Conservation (phyloP, 1,139 yeast species). For the Lodderomyces theae region DNA sequence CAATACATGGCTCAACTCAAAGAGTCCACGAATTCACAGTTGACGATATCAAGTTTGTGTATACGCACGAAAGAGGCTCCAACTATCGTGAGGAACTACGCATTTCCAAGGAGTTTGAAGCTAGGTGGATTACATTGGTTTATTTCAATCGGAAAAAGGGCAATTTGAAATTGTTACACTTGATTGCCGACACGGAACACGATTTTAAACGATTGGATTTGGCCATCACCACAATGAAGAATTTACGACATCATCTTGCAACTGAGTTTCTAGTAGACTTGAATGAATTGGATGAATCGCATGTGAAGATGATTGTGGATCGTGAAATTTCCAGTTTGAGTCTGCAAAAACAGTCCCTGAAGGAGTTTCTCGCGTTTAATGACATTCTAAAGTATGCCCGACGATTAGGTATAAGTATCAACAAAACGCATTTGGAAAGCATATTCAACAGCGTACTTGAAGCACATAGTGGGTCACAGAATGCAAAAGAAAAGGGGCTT, state of each 20-base stretch:
- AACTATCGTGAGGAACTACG: constrained; percentile 84
- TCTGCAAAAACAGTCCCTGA: constrained; percentile 12
- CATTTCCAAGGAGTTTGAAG: constrained; percentile 61
- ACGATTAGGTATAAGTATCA: constrained; percentile 63
- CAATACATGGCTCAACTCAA: constrained; percentile 11
- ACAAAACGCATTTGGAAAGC: constrained; percentile 25
- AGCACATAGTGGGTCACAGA: constrained; percentile 2
- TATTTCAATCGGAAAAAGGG: constrained; percentile 62
- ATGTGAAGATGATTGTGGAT: constrained; percentile 23
- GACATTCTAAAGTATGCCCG: constrained; percentile 67
- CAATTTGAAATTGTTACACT: constrained; percentile 58
- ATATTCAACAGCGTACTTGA: constrained; percentile 45
- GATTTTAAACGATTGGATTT: constrained; percentile 57
- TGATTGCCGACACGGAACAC: constrained; percentile 63
- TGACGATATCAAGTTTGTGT: constrained; percentile 68
- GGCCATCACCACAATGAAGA: constrained; percentile 56
- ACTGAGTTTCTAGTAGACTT: constrained; percentile 32
- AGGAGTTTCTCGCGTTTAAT: constrained; percentile 53
- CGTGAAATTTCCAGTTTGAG: constrained; percentile 10
- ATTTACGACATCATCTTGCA: constrained; percentile 32
- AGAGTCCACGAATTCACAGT: constrained; percentile 51
- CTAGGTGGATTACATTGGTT: constrained; percentile 77
- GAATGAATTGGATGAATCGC: constrained; percentile 26
- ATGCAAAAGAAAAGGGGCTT: constrained; percentile 26
- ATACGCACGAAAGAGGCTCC: constrained; percentile 68